These are phyloP conservation scores for Aspergillus aculeatus DNA, from an alignment of 2,329 filamentous ascomycete genomes.

Conservation along the genomic window DNA sequence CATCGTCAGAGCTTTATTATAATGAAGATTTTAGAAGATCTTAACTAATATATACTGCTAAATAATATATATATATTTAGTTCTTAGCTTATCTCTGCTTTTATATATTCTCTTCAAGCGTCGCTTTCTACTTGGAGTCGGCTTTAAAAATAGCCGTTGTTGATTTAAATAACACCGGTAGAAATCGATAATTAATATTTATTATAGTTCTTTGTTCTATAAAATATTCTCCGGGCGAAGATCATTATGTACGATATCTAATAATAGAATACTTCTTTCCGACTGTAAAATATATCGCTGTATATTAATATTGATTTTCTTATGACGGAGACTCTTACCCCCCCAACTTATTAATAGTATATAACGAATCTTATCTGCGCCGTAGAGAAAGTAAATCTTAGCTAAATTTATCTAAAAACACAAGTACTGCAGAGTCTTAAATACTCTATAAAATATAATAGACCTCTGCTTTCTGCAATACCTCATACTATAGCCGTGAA, in stretches of 20 bases:
- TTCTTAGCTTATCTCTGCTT: too few relatives aligned
- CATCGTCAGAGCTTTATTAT: too few relatives aligned
- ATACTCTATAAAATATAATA: too few relatives aligned
- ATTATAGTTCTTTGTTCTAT: not conserved
- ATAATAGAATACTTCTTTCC: not conserved
- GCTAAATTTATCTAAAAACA: conserved; percentile 28
- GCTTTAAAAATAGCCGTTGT: too few relatives aligned
- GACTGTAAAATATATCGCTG: not conserved
- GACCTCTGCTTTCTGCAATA: conserved; percentile 27
- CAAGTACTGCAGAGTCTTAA: too few relatives aligned
- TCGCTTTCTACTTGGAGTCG: too few relatives aligned
- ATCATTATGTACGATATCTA: not conserved
- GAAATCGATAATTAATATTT: not conserved
- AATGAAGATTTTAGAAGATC: too few relatives aligned
- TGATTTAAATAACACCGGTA: not conserved
- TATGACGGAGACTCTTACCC: not conserved
- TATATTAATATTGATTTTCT: not conserved
- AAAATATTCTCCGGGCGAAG: not conserved
- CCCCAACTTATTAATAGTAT: not conserved
- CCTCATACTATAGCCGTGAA: conserved; percentile 22
- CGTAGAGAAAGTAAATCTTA: conserved; percentile 29
- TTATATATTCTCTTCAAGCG: too few relatives aligned
- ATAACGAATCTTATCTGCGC: conserved; percentile 15
- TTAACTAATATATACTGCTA: too few relatives aligned
- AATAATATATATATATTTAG: too few relatives aligned